phyloP scores from a whole-genome alignment of 768 basidiomycete genomes.

The Strobilomyces dryophilus region DNA sequence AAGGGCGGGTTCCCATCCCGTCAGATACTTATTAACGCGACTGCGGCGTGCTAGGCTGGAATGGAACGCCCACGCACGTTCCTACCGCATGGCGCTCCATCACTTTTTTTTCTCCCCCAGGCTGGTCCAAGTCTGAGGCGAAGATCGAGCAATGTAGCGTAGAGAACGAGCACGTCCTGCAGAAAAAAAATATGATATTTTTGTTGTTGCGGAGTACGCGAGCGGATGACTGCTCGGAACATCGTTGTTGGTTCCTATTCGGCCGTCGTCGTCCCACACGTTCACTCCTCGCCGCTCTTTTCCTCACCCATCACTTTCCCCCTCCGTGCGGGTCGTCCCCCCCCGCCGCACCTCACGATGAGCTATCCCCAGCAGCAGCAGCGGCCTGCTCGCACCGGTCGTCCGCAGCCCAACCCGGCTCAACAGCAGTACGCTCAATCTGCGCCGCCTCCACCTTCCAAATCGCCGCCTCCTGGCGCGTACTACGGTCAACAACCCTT shows the following conservation, averaged over 20 bases:
- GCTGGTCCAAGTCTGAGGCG: not conserved
- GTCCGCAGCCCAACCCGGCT: slow-evolving; percentile 34
- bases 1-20: slow-evolving; percentile 1
- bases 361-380: slow-evolving; percentile 42
- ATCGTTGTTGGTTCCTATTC: slow-evolving; percentile 1
- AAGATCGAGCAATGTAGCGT: not conserved
- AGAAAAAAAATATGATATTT: not conserved
- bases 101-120: not conserved
- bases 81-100: slow-evolving; percentile 5
- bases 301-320: not conserved
- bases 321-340: slow-evolving; percentile 1
- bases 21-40: no score
- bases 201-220: not conserved
- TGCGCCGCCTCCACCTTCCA: slow-evolving; percentile 16
- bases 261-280: slow-evolving; percentile 11
- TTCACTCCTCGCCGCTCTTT: slow-evolving; percentile 20
- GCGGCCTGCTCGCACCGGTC: slow-evolving; percentile 27
- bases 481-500: slow-evolving; percentile 18
- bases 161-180: not conserved
- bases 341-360: slow-evolving; percentile 12
- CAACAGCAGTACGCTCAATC: slow-evolving; percentile 14
- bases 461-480: slow-evolving; percentile 10
- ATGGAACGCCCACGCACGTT: slow-evolving; percentile 4
- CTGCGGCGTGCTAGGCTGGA: not conserved
- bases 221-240: slow-evolving; percentile 14